Conservation (phyloP, 2,329 filamentous ascomycete species). For the Fusarium tjaetaba region DNA sequence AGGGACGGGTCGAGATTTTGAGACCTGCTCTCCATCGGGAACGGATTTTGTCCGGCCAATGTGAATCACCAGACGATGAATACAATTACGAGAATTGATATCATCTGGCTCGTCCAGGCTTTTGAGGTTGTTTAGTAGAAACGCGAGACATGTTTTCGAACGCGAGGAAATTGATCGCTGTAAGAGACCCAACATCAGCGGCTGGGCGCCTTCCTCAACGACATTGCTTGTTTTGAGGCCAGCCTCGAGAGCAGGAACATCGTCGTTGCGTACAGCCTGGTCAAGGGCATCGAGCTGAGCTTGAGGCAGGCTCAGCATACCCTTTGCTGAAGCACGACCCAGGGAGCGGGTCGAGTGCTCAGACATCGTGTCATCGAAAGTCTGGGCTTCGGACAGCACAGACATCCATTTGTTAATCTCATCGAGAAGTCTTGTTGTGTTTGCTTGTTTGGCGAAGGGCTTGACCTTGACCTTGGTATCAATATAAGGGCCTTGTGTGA, state of each 20-base stretch:
- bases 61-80: conserved; percentile 91
- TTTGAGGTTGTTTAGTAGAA: conserved; percentile 73
- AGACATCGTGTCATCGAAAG: conserved; percentile 78
- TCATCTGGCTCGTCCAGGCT: conserved; percentile 88
- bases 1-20: conserved; percentile 62
- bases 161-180: conserved; percentile 79
- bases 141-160: conserved; percentile 75
- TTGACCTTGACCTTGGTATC: conserved; percentile 89
- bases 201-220: conserved; percentile 59
- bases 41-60: conserved; percentile 78
- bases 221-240: conserved; percentile 68
- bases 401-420: conserved; percentile 94
- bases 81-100: conserved; percentile 91
- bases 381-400: conserved; percentile 79
- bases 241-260: conserved; percentile 65
- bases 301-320: conserved; percentile 76
- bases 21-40: conserved; percentile 58
- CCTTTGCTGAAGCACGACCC: conserved; percentile 79
- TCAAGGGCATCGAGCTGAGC: conserved; percentile 77
- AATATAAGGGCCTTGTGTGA: conserved; percentile 86
- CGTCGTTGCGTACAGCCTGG: conserved; percentile 74
- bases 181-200: conserved; percentile 80
- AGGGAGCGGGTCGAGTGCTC: conserved; percentile 80
- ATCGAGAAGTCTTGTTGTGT: conserved; percentile 58
- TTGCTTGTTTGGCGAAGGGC: conserved; percentile 81